phyloP scores from a whole-genome alignment of 208 protist genomes.

The Trypanosoma rangeli region DNA sequence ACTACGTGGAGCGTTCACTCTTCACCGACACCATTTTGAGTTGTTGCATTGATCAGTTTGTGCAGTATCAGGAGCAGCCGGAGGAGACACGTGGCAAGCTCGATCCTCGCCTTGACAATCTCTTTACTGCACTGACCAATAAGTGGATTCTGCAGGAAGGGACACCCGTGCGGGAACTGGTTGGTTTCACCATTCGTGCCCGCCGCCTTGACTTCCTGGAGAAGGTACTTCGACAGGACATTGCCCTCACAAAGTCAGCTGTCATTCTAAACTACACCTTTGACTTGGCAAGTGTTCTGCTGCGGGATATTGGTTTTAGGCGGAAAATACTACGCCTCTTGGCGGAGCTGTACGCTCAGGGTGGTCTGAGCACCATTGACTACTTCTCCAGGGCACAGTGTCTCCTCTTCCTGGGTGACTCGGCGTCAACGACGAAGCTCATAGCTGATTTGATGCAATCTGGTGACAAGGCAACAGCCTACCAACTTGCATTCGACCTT shows the following conservation, averaged over 20 bases:
- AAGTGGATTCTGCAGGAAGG: conserved; percentile 80
- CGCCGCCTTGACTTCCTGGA: conserved; percentile 87
- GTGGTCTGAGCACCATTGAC: conserved; percentile 67
- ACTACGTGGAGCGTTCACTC: conserved; percentile 78
- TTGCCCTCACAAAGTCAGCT: conserved; percentile 52
- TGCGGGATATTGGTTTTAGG: conserved; percentile 84
- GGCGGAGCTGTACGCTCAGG: conserved; percentile 81
- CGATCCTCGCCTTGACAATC: conserved; percentile 77
- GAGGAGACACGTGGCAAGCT: conserved; percentile 40
- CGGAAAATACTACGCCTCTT: conserved; percentile 88
- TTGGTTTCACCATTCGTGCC: conserved; percentile 88
- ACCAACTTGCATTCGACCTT: conserved; percentile 89
- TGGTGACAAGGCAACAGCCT: conserved; percentile 59
- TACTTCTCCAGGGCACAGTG: conserved; percentile 94
- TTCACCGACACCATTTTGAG: conserved; percentile 91
- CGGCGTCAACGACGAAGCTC: conserved; percentile 65
- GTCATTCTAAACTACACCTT: conserved; percentile 94
- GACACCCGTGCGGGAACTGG: conserved; percentile 81
- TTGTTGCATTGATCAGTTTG: conserved; percentile 95
- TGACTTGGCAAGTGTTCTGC: conserved; percentile 79
- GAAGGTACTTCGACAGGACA: conserved; percentile 69
- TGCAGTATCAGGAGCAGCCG: conserved; percentile 66
- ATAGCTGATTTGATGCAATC: conserved; percentile 79
- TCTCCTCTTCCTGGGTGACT: conserved; percentile 94
- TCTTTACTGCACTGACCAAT: conserved; percentile 77